A percentile compares a stretch with the other conserved stretches of the same genome.
Conservation (phyloP, 2,329 filamentous ascomycete species). For the Pestalotiopsis sp. region DNA sequence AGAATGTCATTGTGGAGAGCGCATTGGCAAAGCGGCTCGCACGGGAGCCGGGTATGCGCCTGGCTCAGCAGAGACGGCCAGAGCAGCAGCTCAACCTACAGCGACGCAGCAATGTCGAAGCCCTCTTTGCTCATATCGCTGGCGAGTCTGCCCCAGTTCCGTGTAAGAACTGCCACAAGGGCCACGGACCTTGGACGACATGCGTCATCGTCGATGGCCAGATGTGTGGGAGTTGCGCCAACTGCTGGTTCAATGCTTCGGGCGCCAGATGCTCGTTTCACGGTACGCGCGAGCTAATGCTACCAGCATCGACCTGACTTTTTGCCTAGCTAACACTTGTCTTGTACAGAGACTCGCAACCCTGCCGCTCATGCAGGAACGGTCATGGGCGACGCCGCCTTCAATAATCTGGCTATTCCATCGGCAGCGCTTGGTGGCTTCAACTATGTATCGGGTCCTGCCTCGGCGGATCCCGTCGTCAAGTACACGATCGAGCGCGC, state of each 20-base stretch:
- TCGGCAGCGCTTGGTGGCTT: slow-evolving; percentile 32
- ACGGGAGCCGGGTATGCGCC: slow-evolving; percentile 49
- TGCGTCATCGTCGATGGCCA: slow-evolving; percentile 64
- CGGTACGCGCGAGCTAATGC: slow-evolving; percentile 44
- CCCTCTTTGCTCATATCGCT: slow-evolving; percentile 59
- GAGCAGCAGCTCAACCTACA: slow-evolving; percentile 58
- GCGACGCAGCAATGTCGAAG: slow-evolving; percentile 64
- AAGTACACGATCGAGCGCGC: slow-evolving; percentile 48
- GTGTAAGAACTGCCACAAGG: slow-evolving; percentile 64
- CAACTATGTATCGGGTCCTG: slow-evolving; percentile 34
- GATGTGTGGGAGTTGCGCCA: slow-evolving; percentile 65
- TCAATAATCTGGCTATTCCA: slow-evolving; percentile 32
- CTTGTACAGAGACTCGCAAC: slow-evolving; percentile 47
- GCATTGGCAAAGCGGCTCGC: slow-evolving; percentile 58
- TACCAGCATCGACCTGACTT: slow-evolving; percentile 1
- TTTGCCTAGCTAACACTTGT: slow-evolving; percentile 15
- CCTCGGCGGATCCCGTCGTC: slow-evolving; percentile 40
- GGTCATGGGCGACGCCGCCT: slow-evolving; percentile 31
- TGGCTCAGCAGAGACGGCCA: slow-evolving; percentile 54
- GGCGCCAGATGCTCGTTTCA: slow-evolving; percentile 64
- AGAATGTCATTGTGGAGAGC: slow-evolving; percentile 52
- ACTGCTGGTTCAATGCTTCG: slow-evolving; percentile 67
- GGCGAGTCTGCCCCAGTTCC: slow-evolving; percentile 50
- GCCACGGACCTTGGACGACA: slow-evolving; percentile 60
- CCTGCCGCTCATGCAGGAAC: slow-evolving; percentile 37